These are phyloP conservation scores for Nannizzia gypsea DNA, from an alignment of 2,329 filamentous ascomycete species.

Conservation along the genomic window DNA sequence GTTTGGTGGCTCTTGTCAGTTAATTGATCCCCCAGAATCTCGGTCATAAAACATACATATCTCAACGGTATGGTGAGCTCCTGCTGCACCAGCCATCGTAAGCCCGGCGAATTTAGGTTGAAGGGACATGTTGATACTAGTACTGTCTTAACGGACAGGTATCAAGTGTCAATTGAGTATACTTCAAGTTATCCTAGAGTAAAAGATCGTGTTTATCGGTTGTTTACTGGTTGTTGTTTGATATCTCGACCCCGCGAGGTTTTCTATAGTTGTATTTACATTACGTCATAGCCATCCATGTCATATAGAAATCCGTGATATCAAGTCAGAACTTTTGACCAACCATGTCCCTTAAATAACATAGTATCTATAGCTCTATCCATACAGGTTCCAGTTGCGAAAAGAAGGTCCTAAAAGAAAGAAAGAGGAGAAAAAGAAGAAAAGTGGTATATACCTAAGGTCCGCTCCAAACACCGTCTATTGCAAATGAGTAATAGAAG, in stretches of 20 bases:
- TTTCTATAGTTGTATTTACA: not conserved
- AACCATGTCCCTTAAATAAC: too few species aligned
- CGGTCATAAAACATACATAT: slow-evolving; percentile 23
- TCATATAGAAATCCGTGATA: not conserved
- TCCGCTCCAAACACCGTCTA: slow-evolving; percentile 1
- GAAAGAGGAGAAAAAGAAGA: not conserved
- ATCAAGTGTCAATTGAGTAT: too few species aligned
- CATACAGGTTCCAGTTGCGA: not conserved
- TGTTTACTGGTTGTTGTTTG: not conserved
- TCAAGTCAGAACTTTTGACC: too few species aligned
- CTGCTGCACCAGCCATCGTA: slow-evolving; percentile 26
- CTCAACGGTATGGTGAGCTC: slow-evolving; percentile 28
- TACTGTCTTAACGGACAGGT: too few species aligned
- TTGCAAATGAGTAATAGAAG: not conserved
- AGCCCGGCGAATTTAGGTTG: slow-evolving; percentile 46
- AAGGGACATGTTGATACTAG: slow-evolving; percentile 40
- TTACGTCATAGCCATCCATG: not conserved
- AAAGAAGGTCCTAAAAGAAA: not conserved
- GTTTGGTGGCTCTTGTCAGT: too few species aligned
- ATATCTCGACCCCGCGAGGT: not conserved
- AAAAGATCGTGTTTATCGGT: not conserved
- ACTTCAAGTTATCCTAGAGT: not conserved
- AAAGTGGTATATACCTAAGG: not conserved
- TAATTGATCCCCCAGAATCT: not conserved
- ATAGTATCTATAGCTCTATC: not conserved